Base-by-base conservation (phyloP, 2,329 filamentous ascomycete species). In the Rutstroemia sp. region DNA sequence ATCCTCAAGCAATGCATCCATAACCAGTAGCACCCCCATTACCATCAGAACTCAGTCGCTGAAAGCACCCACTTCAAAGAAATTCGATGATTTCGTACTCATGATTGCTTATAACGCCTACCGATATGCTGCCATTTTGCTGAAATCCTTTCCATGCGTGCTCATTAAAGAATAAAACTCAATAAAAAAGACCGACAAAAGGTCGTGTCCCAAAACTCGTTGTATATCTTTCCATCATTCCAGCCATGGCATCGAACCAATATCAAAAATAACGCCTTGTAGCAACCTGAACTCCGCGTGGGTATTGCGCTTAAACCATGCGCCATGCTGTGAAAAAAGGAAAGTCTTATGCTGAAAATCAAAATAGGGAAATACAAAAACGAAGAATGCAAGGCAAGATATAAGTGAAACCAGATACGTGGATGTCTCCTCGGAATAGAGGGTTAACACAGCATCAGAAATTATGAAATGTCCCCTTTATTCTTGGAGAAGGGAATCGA, bases 401-500 rank as follows among this genome's bases (percentile, higher is more conserved):
- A 45, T 45, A 21, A 46, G 18, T 6, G 12, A 46, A 23, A 46
- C 18, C 16, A 42, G 18, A 42, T n/a, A 18, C 18, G 42, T 23
- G 6, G 19, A 46, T 23, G 19, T 23, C 30, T 34, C 30, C 30
- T 34, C 30, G 30, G 4, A 34, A 34, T 10, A 4, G 30, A 34
- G 30, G 30, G 30, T 34, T 34, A 34, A 12, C 30, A 12, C 10
- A 34, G 30, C 12, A 34, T 34, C 30, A 12, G 30, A 34, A 34
- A 34, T 10, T 34, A 34, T 34, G 4, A 34, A 34, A 47, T 25
- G 12, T 47, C 49, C 12, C 27, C 18, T 19, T 23, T 18, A 23
- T 23, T 18, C 23, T 42, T 23, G 30, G 12, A 57, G 39, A 18
- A 57, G 38, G 21, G 55, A 54, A 21, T 23, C 27, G 19, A 57